phyloP scores from a whole-genome alignment of 192 early-diverging fungal genomes.

The Kappamyces sp. region DNA sequence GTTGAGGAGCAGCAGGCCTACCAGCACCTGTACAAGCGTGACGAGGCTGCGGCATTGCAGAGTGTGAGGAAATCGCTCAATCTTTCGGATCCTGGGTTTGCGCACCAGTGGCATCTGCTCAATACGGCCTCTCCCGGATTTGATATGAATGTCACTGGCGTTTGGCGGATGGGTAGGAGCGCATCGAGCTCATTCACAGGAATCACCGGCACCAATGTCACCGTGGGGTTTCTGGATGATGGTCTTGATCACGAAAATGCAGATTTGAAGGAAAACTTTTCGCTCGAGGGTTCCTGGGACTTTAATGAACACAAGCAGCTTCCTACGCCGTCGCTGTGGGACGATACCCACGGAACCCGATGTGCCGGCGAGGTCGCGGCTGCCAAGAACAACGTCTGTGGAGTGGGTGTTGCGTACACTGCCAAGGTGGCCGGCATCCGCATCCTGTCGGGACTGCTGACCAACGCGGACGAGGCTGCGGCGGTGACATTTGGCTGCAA shows the following conservation, averaged over 20 bases:
- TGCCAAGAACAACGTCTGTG: constrained; percentile 82
- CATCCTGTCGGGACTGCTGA: constrained; percentile 81
- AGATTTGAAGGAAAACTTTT: constrained; percentile 81
- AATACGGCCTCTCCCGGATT: constrained; percentile 52
- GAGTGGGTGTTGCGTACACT: constrained; percentile 86
- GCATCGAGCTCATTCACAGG: constrained; percentile 27
- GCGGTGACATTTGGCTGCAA: constrained; percentile 85
- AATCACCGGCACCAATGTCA: constrained; percentile 78
- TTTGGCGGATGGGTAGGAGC: constrained; percentile 75
- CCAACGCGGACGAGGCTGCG: constrained; percentile 88
- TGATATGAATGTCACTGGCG: constrained; percentile 89
- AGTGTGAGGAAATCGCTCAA: constrained; percentile 23
- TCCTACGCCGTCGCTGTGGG: constrained; percentile 65
- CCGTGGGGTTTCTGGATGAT: constrained; percentile 93
- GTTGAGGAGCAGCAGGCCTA: constrained; percentile 30
- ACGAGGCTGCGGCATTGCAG: neutral
- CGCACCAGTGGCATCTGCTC: constrained; percentile 72
- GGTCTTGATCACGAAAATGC: constrained; percentile 81
- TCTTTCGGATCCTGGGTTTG: constrained; percentile 70
- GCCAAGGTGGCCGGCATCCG: constrained; percentile 80
- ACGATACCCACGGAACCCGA: constrained; percentile 92
- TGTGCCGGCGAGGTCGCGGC: constrained; percentile 98
- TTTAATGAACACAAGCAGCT: constrained; percentile 75
- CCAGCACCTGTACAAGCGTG: constrained; percentile 17
- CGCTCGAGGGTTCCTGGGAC: constrained; percentile 79